Evolutionary conservation across 2,329 filamentous ascomycete species (phyloP).

Genomic region (Orbilia ellipsospora): DNA sequence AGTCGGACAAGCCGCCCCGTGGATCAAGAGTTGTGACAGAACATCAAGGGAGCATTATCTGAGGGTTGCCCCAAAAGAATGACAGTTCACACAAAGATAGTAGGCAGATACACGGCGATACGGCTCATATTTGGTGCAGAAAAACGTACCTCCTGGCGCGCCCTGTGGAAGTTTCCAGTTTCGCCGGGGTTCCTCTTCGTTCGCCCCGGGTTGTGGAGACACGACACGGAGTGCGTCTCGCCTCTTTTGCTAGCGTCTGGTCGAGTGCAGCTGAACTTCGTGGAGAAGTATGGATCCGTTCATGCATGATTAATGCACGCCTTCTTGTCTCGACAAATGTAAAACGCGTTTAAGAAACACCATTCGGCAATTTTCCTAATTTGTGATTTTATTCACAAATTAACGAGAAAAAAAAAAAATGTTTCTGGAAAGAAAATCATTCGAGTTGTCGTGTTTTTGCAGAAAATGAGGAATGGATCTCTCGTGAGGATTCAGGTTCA

Average conservation of each 20-base stretch:
- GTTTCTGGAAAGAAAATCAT: slow-evolving; percentile 11
- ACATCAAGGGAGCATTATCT: background rate
- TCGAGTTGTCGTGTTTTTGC: slow-evolving; percentile 19
- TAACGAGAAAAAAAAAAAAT: slow-evolving; percentile 7
- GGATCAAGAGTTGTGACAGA: slow-evolving; percentile 36
- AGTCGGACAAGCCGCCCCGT: slow-evolving; percentile 55
- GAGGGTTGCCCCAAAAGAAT: slow-evolving; percentile 46
- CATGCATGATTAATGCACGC: slow-evolving; percentile 42
- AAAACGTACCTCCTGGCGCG: slow-evolving; percentile 51
- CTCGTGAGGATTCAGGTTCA: slow-evolving; percentile 1
- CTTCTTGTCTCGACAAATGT: slow-evolving; percentile 29
- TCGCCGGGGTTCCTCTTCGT: slow-evolving; percentile 45
- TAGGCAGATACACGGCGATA: slow-evolving; percentile 45
- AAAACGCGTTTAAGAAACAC: slow-evolving; percentile 46
- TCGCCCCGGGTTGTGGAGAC: slow-evolving; percentile 51
- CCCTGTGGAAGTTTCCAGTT: slow-evolving; percentile 52
- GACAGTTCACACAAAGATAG: slow-evolving; percentile 51
- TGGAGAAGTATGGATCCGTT: slow-evolving; percentile 35
- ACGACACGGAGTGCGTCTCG: slow-evolving; percentile 54
- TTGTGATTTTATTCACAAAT: slow-evolving; percentile 36
- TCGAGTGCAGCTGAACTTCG: slow-evolving; percentile 50
- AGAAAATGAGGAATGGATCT: background rate
- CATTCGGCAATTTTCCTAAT: slow-evolving; percentile 50
- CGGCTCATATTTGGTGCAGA: slow-evolving; percentile 44
- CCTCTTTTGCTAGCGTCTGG: slow-evolving; percentile 51